A percentile compares a stretch with the other conserved stretches of the same genome.
Evolutionary conservation across 441 rosid species (phyloP).

Genomic region (Adansonia rubrostipa): DNA sequence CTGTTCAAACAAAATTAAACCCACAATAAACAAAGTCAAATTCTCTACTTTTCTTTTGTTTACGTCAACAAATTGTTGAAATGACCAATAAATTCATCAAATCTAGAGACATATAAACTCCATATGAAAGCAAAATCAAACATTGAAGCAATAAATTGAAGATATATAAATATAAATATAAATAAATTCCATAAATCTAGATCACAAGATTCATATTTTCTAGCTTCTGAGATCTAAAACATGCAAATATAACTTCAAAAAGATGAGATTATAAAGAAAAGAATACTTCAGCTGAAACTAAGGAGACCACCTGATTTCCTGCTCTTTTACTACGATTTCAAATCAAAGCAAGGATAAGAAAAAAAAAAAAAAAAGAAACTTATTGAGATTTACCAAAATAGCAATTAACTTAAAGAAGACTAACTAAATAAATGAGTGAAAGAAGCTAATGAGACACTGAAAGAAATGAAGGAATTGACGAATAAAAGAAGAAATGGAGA

Average conservation of each 20-base stretch:
- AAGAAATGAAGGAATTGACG: background rate
- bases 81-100: background rate
- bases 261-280: background rate
- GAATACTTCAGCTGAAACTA: background rate
- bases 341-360: background rate
- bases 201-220: constrained; percentile 20
- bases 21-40: background rate
- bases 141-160: background rate
- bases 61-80: background rate
- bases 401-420: background rate
- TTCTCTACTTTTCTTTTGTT: background rate
- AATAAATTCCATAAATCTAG: background rate
- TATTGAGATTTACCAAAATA: background rate
- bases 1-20: constrained; percentile 27
- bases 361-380: background rate
- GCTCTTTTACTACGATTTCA: background rate
- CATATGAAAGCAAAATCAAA: no score
- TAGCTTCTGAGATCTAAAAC: constrained; percentile 21
- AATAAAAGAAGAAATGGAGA: background rate
- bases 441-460: background rate
- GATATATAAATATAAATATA: no score
- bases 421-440: background rate
- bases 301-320: background rate
- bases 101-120: background rate
- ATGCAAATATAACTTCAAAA: background rate